Evolutionary conservation across 805 yeast species (phyloP), one percentile per base, ranked within the genome.

Genomic region (Pichia occidentalis): DNA sequence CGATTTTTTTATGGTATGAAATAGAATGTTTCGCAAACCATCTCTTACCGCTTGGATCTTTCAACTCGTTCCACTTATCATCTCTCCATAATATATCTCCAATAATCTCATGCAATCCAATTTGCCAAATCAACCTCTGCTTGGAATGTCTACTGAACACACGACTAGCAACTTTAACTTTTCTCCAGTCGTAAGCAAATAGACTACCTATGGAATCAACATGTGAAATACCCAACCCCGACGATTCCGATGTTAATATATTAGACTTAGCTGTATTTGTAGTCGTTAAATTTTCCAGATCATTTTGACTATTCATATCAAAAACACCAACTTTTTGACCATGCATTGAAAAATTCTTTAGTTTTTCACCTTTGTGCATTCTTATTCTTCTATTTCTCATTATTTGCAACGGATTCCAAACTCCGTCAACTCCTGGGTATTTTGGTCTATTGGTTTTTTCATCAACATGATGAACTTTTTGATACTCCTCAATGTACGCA

Each of bases 401-500:
- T n/a, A 79, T 70, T 57, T 85, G 95, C 30, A 86, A 61, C 4
- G 95, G 95, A 53, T 86, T 86, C 63, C 79, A 86, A 3, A 73
- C 70, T 3, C 80, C 84, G 39, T 78, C 85, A 3, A 81, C 71
- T 2, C 73, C 74, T 2, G 66, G 69, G 45, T 71, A 69, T 3
- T 31, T 37, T 0, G 53, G 51, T 2, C 20, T 40, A 4, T 36
- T 44, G 3, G n/a, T n/a, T n/a, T 34, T 42, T 12, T 51, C 53
- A 4, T 47, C 56, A 12, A 47, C 42, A 50, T 46, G 52, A 32
- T 48, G 48, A 43, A 49, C 45, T 8, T 59, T 60, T 24, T 67
- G 60, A 19, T 62, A 59, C 40, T 69, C 57, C 45, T 70, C 75
- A 21, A 77, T 43, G 35, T 67, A 61, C 12, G 61, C 54, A 50